Evolutionary conservation across 805 yeast genomes (phyloP), one percentile per base, ranked within the genome.

Genomic region (Yarrowia yakushimensis): DNA sequence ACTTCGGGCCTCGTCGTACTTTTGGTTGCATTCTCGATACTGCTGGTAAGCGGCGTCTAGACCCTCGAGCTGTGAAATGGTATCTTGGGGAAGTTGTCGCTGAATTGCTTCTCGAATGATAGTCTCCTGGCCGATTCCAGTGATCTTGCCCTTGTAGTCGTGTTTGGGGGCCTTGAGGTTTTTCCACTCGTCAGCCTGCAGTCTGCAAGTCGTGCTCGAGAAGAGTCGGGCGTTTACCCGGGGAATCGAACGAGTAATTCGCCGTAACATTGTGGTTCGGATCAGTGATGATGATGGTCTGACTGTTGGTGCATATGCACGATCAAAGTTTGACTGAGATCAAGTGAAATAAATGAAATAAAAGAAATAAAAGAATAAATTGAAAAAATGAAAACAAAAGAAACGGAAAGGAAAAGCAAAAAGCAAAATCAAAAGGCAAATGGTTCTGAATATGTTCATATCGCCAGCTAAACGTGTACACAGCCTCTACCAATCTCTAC

Each of bases 111-210:
- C 48, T 2, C 17, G 12, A 20, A 55, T 22, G 28, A 55, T 41
- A 8, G 30, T n/a, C 6, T 52, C 20, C n/a, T 34, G 42, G 34
- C 48, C 48, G 20, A 55, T 39, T 15, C 34, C 60, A 5, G 27
- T 8, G 23, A 55, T 11, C 39, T 39, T 55, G 11, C 48, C 37
- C 37, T 55, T 39, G 50, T 39, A 55, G 23, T 55, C 48, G 30
- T 55, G 61, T 28, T 55, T 55, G n/a, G 61, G 61, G 20, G 61
- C 48, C 48, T 28, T 41, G 30, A 55, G 36, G 20, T 55, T 28
- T 20, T 55, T 55, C 37, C 37, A 55, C 28, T 20, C 33, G 25
- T 23, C 42, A 2, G 55, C 28, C 9, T 46, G 36, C 10, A 30
- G 54, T 12, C 30, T 31, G 3, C n/a, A 25, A 1, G 41, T n/a